Evolutionary conservation across 2,329 filamentous ascomycete species (phyloP).

Genomic region (Xylaria sp.): DNA sequence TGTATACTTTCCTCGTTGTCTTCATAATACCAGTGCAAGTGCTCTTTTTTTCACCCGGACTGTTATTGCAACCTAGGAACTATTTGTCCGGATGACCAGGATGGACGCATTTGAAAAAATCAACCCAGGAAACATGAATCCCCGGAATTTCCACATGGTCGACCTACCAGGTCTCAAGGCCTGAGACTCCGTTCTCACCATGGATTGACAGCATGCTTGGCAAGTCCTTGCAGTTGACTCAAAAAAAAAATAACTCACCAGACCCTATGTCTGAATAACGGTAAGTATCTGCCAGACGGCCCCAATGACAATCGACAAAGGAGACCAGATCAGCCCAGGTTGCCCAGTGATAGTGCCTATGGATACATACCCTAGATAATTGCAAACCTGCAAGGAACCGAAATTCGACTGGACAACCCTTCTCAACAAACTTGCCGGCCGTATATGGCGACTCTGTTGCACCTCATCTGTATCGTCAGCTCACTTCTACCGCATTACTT

Average conservation of each 20-base stretch:
- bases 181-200: conserved; percentile 40
- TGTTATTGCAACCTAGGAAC: conserved; percentile 31
- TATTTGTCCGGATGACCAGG: conserved; percentile 36
- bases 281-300: conserved; percentile 28
- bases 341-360: conserved; percentile 17
- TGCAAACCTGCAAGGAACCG: conserved; percentile 27
- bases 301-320: conserved; percentile 40
- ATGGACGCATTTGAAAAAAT: conserved; percentile 18
- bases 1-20: conserved; percentile 46
- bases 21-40: conserved; percentile 43
- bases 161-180: conserved; percentile 37
- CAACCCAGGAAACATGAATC: conserved; percentile 39
- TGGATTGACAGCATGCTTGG: conserved; percentile 39
- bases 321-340: conserved; percentile 18
- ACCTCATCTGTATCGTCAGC: conserved; percentile 17
- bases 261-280: conserved; percentile 19
- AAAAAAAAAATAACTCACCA: conserved; percentile 43
- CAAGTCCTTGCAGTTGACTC: conserved; percentile 45
- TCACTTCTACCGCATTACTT: conserved; percentile 39
- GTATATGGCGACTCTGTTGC: conserved; percentile 10
- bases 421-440: conserved; percentile 8
- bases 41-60: conserved; percentile 35
- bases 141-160: conserved; percentile 37
- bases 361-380: conserved; percentile 17
- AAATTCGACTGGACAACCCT: conserved; percentile 37